Evolutionary conservation across 768 basidiomycete genomes (phyloP).

Genomic region (Tylopilus intermedius): DNA sequence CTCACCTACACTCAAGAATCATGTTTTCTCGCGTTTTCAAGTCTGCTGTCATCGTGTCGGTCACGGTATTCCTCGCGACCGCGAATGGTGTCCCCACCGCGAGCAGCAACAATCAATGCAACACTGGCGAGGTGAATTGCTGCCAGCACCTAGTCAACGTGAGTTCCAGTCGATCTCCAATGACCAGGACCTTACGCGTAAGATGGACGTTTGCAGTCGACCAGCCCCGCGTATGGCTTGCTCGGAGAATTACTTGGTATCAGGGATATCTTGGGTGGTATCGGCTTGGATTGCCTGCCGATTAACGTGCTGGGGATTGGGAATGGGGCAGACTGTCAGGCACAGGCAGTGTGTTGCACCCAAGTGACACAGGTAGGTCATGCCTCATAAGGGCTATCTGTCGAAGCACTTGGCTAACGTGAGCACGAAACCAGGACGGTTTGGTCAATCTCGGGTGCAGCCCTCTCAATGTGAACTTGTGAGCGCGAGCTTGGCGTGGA

Average conservation of each 20-base stretch:
- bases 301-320: conserved; percentile 6
- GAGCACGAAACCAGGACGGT: background rate
- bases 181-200: background rate
- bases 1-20: background rate
- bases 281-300: conserved; percentile 6
- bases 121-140: conserved; percentile 10
- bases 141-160: conserved; percentile 1
- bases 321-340: background rate
- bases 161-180: background rate
- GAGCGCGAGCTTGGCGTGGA: background rate
- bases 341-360: conserved; percentile 11
- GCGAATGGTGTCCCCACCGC: background rate
- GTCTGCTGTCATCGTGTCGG: conserved; percentile 9
- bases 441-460: conserved; percentile 15
- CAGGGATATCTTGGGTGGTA: background rate
- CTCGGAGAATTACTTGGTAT: background rate
- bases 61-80: conserved; percentile 6
- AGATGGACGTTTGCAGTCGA: background rate
- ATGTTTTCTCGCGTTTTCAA: conserved; percentile 15
- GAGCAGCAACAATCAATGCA: background rate
- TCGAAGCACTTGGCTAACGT: background rate
- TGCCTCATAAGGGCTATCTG: too few relatives aligned
- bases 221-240: background rate
- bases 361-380: background rate
- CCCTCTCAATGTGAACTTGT: conserved; percentile 7